Base-by-base conservation (phyloP, 2,329 filamentous ascomycete species). In the Epichloe aotearoae region DNA sequence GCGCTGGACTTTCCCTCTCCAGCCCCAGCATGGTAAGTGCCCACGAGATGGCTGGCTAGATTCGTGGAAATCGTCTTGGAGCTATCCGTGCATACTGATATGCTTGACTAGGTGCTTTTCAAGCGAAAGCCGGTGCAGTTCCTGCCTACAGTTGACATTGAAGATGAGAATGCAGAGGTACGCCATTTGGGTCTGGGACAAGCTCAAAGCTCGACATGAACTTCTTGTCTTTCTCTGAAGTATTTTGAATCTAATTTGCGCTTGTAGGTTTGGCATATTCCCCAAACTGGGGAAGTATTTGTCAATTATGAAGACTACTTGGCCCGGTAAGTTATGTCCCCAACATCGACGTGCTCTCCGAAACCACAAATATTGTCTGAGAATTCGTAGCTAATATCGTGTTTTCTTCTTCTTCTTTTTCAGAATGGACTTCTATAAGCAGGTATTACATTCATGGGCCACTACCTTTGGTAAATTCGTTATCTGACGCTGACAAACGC, bases 121-220 rank as follows among this genome's bases (percentile, higher is more conserved):
- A 97, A 97, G 73, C 82, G 93, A 62, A 97, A 97, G 71, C 90
- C 90, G 52, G 89, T 97, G 63, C 83, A 87, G 70, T 86, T 88
- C 65, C 73, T 90, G 58, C 77, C 85, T 47, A 75, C 77, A 46
- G 84, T 86, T 20, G 73, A 78, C 49, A 79, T 91, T 57, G 77
- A 89, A 58, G 83, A 93, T 73, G 88, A 95, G 57, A 82, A 86
- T 61, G 76, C 80, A 59, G 89, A 97, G 79, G 90, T 91, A 76
- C 60, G 77, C 30, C n/a, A 30, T 17, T 42, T 34, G 43, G 44
- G 8, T 20, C 30, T 23, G 19, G 19, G 33, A 45, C 23, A 33
- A 19, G 20, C n/a, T 33, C 14, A 26, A 46, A 36, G 52, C 57
- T 47, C 23, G 26, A 17, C n/a, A 15, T 26, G 20, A 14, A 19